phyloP scores from a whole-genome alignment of 2,329 filamentous ascomycete genomes.

The Capronia americana region DNA sequence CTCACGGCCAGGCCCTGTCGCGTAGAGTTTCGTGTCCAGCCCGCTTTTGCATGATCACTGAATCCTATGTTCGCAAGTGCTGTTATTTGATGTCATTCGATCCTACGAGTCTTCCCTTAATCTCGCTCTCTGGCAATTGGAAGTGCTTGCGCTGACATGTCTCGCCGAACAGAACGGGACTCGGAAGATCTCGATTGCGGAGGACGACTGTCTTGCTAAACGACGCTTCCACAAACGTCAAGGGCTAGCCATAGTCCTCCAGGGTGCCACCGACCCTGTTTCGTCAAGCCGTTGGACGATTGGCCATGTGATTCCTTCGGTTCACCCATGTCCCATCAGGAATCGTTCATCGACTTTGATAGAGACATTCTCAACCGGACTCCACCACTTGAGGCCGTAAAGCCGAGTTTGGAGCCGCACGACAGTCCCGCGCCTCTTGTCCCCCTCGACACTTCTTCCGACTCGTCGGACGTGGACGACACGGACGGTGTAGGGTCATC shows the following conservation, averaged over 20 bases:
- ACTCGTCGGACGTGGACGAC: constrained; percentile 37
- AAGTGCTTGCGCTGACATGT: constrained; percentile 3
- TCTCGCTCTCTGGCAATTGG: neutral
- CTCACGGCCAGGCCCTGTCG: neutral
- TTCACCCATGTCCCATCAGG: constrained; percentile 32
- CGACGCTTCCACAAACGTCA: neutral
- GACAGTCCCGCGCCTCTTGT: constrained; percentile 45
- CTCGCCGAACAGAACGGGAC: neutral
- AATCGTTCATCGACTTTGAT: constrained; percentile 28
- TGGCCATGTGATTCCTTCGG: constrained; percentile 30
- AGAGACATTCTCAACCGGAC: constrained; percentile 40
- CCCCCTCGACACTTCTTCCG: constrained; percentile 28
- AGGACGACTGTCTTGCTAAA: neutral
- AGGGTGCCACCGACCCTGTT: neutral
- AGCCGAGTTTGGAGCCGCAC: constrained; percentile 44
- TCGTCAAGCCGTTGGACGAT: neutral
- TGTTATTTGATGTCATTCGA: constrained; percentile 2
- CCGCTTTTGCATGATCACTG: constrained; percentile 8
- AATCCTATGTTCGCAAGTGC: neutral
- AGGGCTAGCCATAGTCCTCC: constrained; percentile 1
- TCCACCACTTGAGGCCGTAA: constrained; percentile 45
- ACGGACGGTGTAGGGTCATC: constrained; percentile 16
- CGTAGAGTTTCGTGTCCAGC: neutral
- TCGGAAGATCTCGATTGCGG: neutral
- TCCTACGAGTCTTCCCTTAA: neutral